phyloP scores from a whole-genome alignment of 108 stramenopile species.

The Nitzschia sp. region DNA sequence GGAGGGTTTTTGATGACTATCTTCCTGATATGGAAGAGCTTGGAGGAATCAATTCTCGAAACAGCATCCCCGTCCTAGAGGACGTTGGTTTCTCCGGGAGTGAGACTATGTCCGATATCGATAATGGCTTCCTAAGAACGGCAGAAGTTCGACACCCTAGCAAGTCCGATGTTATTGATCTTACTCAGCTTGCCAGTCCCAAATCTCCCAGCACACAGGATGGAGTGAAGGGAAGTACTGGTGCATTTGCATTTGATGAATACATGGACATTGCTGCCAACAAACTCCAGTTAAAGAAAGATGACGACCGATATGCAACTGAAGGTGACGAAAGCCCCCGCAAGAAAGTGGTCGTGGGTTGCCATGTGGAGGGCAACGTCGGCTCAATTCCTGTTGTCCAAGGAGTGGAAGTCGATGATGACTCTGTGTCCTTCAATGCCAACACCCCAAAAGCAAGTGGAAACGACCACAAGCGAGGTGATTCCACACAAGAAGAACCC shows the following conservation, averaged over 20 bases:
- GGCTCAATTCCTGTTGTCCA: constrained; percentile 11
- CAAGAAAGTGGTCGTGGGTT: constrained; percentile 3
- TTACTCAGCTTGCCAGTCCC: constrained; percentile 13
- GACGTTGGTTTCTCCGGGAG: neutral
- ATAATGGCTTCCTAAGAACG: neutral
- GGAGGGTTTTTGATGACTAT: neutral
- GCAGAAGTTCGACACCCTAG: neutral
- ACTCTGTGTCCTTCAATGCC: neutral
- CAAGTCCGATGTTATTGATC: constrained; percentile 5
- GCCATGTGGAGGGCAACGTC: neutral
- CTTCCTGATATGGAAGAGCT: constrained; percentile 6
- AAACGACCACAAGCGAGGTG: neutral
- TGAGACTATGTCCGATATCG: neutral
- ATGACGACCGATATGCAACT: constrained; percentile 20
- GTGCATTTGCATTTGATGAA: constrained; percentile 12
- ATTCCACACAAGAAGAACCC: neutral
- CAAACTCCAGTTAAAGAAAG: constrained; percentile 19
- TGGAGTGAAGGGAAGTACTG: constrained; percentile 5
- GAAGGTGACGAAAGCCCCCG: constrained; percentile 16
- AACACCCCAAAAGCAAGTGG: constrained; percentile 15
- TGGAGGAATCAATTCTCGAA: neutral
- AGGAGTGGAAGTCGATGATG: constrained; percentile 1
- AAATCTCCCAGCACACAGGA: constrained; percentile 15
- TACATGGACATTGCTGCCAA: constrained; percentile 30
- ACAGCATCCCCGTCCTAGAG: neutral